A percentile compares a stretch with the other conserved stretches of the same genome.
phyloP scores from a whole-genome alignment of 2,329 filamentous ascomycete genomes.

The Fusarium austroafricanum region DNA sequence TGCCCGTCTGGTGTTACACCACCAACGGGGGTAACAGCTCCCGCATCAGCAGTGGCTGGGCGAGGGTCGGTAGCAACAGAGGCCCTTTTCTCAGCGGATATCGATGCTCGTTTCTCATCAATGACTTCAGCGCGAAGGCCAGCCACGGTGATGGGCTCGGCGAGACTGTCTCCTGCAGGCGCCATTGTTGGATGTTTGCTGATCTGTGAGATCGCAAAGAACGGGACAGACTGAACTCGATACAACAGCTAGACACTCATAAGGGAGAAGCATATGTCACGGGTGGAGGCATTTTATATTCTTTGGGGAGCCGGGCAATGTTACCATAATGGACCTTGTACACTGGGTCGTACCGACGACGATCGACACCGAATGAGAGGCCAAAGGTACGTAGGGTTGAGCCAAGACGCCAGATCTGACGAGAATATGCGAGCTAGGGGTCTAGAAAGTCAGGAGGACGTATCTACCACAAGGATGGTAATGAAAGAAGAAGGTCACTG shows the following conservation, averaged over 20 bases:
- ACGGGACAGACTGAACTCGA: conserved; percentile 1
- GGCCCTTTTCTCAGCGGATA: conserved; percentile 47
- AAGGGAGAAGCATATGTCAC: not conserved
- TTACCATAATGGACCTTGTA: conserved; percentile 13
- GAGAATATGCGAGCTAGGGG: conserved; percentile 4
- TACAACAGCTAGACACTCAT: not conserved
- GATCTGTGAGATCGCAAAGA: conserved; percentile 2
- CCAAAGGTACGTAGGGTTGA: not conserved
- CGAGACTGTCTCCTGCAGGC: conserved; percentile 49
- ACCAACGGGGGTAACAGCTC: not conserved
- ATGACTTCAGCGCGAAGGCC: conserved; percentile 44
- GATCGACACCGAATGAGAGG: conserved; percentile 20
- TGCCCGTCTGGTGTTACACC: conserved; percentile 13
- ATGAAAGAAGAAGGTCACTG: conserved; percentile 39
- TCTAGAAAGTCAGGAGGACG: conserved; percentile 19
- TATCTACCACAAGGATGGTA: conserved; percentile 32
- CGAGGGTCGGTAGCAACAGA: conserved; percentile 36
- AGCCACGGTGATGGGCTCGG: conserved; percentile 51
- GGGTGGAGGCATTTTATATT: conserved; percentile 23
- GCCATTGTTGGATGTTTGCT: conserved; percentile 40
- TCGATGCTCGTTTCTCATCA: conserved; percentile 49
- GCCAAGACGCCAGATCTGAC: conserved; percentile 27
- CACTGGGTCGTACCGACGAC: conserved; percentile 8
- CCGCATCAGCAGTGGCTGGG: not conserved
- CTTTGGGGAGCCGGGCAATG: conserved; percentile 6